Evolutionary conservation across 2,329 filamentous ascomycete genomes (phyloP), one percentile per base, ranked within the genome.

Genomic region (Annulohypoxylon truncatum): DNA sequence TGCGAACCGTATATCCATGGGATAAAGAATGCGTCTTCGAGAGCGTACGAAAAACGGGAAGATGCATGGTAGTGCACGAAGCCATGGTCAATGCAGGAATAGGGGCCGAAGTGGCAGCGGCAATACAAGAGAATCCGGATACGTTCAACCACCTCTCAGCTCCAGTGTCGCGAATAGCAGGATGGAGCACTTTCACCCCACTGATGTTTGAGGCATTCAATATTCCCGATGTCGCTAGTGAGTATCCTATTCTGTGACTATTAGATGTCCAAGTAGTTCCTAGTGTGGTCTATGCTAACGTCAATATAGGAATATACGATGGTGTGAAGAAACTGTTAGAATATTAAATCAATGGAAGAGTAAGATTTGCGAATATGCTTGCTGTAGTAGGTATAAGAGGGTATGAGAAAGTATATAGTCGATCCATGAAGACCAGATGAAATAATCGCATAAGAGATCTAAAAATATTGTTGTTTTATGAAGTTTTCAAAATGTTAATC

Each of bases 1-100:
- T 97, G 61, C 85, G 94, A 61, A 96, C 94, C 0, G 85, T 97
- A 54, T 97, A 96, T 75, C 94, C 94, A 0, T 97, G 94, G 94
- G 94, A 97, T 77, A 88, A 92, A 74, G 84, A 90, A 76, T 92
- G 91, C 0, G 87, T 97, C 1, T 83, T 97, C 64, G 82, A 90
- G 56, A 97, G 94, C 69, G 94, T 97, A 12, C 88, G 87, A 72
- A 97, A 96, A 83, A 97, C 94, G 0, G 94, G 94, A 0, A 82
- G 93, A 64, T 93, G 92, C 38, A 86, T 97, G 58, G 90, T 97
- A 1, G 94, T 97, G 5, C 94, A 97, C 76, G 94, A 97, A 80
- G 90, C 93, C 61, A 96, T 96, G 91, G 85, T 94, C 69, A 97
- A 97, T 73, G 92, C 92, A 5, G 94, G 94, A 12, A 87, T 97